A percentile compares a stretch with the other conserved stretches of the same genome.
Evolutionary conservation across 2,329 filamentous ascomycete genomes (phyloP).

Genomic region (Cercospora sp.): DNA sequence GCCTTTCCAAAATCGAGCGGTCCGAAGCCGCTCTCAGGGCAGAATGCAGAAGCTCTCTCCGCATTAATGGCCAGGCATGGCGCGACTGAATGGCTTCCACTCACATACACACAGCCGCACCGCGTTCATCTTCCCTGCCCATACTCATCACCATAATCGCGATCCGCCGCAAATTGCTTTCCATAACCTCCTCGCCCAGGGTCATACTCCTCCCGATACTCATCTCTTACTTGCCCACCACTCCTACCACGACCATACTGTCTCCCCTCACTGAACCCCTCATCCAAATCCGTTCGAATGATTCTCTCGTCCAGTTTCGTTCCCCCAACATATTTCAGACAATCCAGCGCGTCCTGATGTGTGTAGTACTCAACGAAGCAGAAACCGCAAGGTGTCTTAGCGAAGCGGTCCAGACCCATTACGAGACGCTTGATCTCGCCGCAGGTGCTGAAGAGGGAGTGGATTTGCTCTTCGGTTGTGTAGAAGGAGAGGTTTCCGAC

Average conservation of each 20-base stretch:
- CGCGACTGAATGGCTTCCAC: neutral
- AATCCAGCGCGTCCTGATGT: constrained; percentile 94
- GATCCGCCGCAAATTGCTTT: constrained; percentile 68
- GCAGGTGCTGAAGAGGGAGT: constrained; percentile 67
- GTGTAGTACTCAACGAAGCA: constrained; percentile 99
- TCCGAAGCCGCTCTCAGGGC: neutral
- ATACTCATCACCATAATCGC: constrained; percentile 36
- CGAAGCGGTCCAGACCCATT: constrained; percentile 96
- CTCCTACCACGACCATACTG: constrained; percentile 95
- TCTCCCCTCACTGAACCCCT: constrained; percentile 91
- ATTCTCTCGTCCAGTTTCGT: constrained; percentile 97
- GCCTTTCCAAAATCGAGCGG: neutral
- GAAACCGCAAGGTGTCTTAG: constrained; percentile 97
- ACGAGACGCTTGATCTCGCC: constrained; percentile 97
- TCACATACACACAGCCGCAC: too few species aligned
- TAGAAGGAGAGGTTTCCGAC: constrained; percentile 82
- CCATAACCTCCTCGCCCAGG: constrained; percentile 90
- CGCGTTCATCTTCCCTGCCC: constrained; percentile 7
- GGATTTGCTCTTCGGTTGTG: constrained; percentile 97
- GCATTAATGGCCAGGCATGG: neutral
- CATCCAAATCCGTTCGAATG: constrained; percentile 91
- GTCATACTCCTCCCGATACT: constrained; percentile 96
- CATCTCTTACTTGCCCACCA: constrained; percentile 93
- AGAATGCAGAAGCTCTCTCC: neutral
- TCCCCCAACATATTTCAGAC: constrained; percentile 97